Evolutionary conservation across 768 basidiomycete genomes (phyloP).

Genomic region (Hemileccinum impolitum): DNA sequence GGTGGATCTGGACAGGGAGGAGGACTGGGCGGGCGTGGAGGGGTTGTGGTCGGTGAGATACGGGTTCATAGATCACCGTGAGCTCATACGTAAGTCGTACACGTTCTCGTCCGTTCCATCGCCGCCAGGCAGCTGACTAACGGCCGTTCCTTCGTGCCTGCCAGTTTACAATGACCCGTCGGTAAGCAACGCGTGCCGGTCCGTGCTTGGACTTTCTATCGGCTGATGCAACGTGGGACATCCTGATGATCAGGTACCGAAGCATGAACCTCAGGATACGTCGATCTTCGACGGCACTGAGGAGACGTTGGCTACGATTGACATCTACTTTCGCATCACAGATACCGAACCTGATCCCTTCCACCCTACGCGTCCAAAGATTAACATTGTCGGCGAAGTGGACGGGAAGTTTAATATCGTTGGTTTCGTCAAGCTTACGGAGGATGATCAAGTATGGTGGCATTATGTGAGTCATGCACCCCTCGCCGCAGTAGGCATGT

Average conservation of each 20-base stretch:
- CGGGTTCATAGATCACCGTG: conserved; percentile 66
- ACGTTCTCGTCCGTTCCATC: background rate
- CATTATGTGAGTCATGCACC: conserved; percentile 48
- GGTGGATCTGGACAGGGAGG: conserved; percentile 30
- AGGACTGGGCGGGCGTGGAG: conserved; percentile 40
- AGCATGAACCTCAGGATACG: conserved; percentile 35
- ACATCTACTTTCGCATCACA: conserved; percentile 44
- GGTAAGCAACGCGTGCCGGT: conserved; percentile 11
- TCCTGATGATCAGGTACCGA: conserved; percentile 20
- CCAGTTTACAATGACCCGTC: conserved; percentile 49
- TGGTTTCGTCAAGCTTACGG: conserved; percentile 54
- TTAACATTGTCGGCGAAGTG: conserved; percentile 53
- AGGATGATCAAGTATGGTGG: conserved; percentile 58
- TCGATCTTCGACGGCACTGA: conserved; percentile 48
- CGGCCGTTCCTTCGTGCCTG: background rate
- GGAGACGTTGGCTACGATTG: conserved; percentile 51
- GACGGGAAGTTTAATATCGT: conserved; percentile 46
- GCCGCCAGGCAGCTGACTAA: conserved; percentile 6
- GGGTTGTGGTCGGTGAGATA: conserved; percentile 65
- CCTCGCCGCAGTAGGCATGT: background rate
- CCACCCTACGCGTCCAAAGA: conserved; percentile 49
- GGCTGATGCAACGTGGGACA: conserved; percentile 2
- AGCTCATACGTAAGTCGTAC: conserved; percentile 51
- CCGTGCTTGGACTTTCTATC: background rate
- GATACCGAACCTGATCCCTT: conserved; percentile 41